Evolutionary conservation across 306 rosid species (phyloP).

Genomic region (Dalbergia cultrata): DNA sequence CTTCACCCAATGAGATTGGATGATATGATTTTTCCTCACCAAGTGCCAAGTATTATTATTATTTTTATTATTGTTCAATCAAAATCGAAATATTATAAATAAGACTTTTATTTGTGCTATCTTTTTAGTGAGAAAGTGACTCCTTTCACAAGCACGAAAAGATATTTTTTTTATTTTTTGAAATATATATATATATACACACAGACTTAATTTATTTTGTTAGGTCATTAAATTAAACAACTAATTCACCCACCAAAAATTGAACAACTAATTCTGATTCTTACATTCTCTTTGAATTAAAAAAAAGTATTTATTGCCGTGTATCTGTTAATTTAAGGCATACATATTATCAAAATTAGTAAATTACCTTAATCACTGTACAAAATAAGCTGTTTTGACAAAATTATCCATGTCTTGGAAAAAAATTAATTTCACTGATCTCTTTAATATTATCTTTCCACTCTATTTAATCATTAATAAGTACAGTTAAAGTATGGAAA

Average conservation of each 20-base stretch:
- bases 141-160: constrained; percentile 6
- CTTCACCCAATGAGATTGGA: constrained; percentile 41
- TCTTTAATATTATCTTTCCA: too few relatives aligned
- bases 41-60: background rate
- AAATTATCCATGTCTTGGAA: too few relatives aligned
- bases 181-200: background rate
- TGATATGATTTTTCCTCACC: constrained; percentile 27
- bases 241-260: too few relatives aligned
- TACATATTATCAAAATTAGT: too few relatives aligned
- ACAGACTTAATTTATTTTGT: background rate
- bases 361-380: too few relatives aligned
- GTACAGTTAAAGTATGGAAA: too few relatives aligned
- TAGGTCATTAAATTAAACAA: background rate
- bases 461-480: too few relatives aligned
- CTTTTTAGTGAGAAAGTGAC: background rate
- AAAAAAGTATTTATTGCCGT: too few relatives aligned
- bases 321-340: too few relatives aligned
- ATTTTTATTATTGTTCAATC: background rate
- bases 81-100: background rate
- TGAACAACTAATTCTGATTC: background rate
- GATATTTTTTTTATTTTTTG: background rate
- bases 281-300: background rate
- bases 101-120: background rate
- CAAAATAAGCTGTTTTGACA: too few relatives aligned
- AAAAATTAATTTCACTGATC: too few relatives aligned